Percentiles rank a stretch among this genome's conserved stretches.
These are phyloP conservation scores for Pseudopyrenochaeta lycopersici DNA, from an alignment of 2,329 filamentous ascomycete genomes.

Conservation along the genomic window DNA sequence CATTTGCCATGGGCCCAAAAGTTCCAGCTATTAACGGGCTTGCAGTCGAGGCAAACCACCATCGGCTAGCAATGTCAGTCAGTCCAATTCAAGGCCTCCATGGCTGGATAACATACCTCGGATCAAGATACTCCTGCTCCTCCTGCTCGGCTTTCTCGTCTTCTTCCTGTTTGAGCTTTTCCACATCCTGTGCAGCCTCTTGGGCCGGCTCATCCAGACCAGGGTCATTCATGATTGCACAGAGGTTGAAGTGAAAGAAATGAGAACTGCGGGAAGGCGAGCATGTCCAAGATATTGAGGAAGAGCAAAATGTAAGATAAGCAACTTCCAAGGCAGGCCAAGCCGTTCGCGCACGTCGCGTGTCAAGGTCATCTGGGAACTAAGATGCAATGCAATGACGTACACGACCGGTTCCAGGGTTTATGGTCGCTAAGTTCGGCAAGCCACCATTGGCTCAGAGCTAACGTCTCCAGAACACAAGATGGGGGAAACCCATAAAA, in stretches of 20 bases:
- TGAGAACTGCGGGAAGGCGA: background rate
- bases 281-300: background rate
- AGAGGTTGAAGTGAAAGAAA: background rate
- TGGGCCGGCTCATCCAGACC: conserved; percentile 61
- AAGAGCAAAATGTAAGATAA: too few species aligned
- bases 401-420: too few species aligned
- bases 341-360: too few species aligned
- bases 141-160: conserved; percentile 49
- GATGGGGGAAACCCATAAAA: too few species aligned
- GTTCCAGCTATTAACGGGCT: conserved; percentile 66
- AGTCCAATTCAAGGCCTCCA: background rate
- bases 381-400: too few species aligned
- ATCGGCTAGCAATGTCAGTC: conserved; percentile 52
- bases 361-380: too few species aligned
- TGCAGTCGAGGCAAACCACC: conserved; percentile 70
- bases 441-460: background rate
- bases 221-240: conserved; percentile 55
- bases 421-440: background rate
- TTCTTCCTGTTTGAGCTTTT: conserved; percentile 44
- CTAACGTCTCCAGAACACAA: background rate
- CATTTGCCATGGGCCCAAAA: conserved; percentile 64
- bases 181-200: conserved; percentile 57
- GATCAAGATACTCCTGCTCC: conserved; percentile 55
- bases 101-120: conserved; percentile 43
- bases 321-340: too few species aligned